A percentile compares a stretch with the other conserved stretches of the same genome.
phyloP scores from a whole-genome alignment of 208 protist genomes.

The Naegleria gruberi region DNA sequence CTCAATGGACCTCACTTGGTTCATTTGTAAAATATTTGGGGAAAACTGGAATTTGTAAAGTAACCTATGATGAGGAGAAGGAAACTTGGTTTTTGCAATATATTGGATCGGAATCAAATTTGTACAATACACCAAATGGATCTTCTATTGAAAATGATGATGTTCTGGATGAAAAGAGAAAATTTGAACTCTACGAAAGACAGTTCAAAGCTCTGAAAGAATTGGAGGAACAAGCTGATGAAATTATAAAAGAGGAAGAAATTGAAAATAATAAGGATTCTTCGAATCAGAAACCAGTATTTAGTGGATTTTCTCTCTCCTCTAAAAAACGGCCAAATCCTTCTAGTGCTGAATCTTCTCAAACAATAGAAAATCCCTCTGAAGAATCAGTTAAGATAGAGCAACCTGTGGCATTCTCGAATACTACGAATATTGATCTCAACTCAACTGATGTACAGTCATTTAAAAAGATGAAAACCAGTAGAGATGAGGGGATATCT shows the following conservation, averaged over 20 bases:
- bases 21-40: slow-evolving; percentile 37
- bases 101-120: not conserved
- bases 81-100: not conserved
- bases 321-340: not conserved
- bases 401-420: no score
- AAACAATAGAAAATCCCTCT: no score
- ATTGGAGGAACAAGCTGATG: not conserved
- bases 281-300: not conserved
- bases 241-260: slow-evolving; percentile 9
- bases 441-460: no score
- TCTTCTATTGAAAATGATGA: not conserved
- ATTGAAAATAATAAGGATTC: not conserved
- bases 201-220: not conserved
- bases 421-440: no score
- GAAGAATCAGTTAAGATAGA: no score
- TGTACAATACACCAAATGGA: not conserved
- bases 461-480: not conserved
- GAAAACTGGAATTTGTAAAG: slow-evolving; percentile 11
- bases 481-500: not conserved
- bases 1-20: slow-evolving; percentile 39
- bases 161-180: not conserved
- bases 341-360: no score
- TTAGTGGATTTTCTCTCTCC: not conserved
- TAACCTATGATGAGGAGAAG: not conserved
- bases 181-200: slow-evolving; percentile 1